phyloP scores from a whole-genome alignment of 2,329 filamentous ascomycete genomes.

The Penicillium sp. region DNA sequence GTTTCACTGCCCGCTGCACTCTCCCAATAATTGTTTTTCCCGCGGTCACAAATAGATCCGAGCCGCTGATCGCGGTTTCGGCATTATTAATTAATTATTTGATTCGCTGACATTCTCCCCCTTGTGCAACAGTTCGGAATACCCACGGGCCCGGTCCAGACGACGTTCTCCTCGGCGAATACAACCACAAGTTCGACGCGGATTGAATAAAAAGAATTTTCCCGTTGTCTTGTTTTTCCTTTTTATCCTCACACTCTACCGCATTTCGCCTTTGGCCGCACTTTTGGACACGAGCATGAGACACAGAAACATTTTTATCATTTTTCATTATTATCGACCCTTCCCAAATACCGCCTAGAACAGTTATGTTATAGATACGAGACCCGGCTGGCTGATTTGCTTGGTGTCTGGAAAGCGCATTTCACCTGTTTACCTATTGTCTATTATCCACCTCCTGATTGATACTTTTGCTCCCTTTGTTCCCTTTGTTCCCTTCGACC shows the following conservation, averaged over 20 bases:
- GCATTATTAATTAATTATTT: not conserved
- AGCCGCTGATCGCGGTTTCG: not conserved
- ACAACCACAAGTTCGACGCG: conserved; percentile 67
- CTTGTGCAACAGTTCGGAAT: conserved; percentile 51
- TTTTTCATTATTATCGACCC: not conserved
- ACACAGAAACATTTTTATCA: conserved; percentile 19
- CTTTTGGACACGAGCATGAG: conserved; percentile 19
- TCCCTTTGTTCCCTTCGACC: not conserved
- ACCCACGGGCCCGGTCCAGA: conserved; percentile 62
- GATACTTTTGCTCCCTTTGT: not conserved
- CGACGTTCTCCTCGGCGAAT: conserved; percentile 76
- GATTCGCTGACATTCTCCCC: conserved; percentile 20
- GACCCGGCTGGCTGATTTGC: conserved; percentile 16
- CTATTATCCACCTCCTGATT: conserved; percentile 1
- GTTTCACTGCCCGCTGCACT: conserved; percentile 24
- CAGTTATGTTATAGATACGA: conserved; percentile 20
- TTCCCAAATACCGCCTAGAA: conserved; percentile 11
- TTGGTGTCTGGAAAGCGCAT: conserved; percentile 16
- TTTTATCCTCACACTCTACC: not conserved
- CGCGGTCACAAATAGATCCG: not conserved
- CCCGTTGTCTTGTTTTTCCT: not conserved
- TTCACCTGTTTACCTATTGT: conserved; percentile 3
- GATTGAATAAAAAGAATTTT: conserved; percentile 45
- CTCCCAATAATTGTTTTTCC: not conserved
- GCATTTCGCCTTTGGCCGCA: not conserved